Evolutionary conservation across 495 filamentous ascomycete species (phyloP), one percentile per base, ranked within the genome.

Genomic region (Chlorociboria aeruginascens): DNA sequence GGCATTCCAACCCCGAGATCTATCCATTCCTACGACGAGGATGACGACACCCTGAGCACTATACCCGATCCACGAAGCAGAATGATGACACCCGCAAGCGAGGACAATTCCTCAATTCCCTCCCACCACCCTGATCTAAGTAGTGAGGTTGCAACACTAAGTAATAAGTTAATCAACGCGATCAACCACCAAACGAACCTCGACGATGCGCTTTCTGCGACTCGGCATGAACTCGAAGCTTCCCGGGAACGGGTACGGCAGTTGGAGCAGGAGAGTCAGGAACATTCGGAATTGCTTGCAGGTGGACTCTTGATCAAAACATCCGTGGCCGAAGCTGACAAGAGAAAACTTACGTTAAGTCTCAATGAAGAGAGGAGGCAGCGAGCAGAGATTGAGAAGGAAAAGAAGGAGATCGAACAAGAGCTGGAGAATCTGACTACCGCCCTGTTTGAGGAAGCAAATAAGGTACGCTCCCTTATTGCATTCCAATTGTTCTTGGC

Each of bases 121-220:
- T 35, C 54, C 8, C 49, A 50, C n/a, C 58, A 57, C 39, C 54
- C 58, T 17, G 58, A 61, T 32, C 42, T 61, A 3, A 57, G 44
- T 61, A 77, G 81, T 46, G 92, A 98, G 64, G 89, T 97, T 10
- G 83, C 92, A 28, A 76, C 86, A 3, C 70, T 98, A 17, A 96
- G 87, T 63, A 89, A 88, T 40, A 98, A 98, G 65, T 74, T 98
- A 44, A 88, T 98, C 49, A 89, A 88, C 56, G 89, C 92, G 44
- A 96, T 98, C 64, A 98, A 98, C 61, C 85, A 92, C 59, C 93
- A 97, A 68, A 96, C 92, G 4, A 85, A 72, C 29, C 70, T 98
- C 28, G 92, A 98, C 58, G 92, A 98, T 59, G 85, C 77, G 30
- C 72, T 98, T 40, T 81, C 85, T 43, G 80, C 73, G 20, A 85